Conservation (phyloP, 441 rosid species). For the Eruca vesicaria region DNA sequence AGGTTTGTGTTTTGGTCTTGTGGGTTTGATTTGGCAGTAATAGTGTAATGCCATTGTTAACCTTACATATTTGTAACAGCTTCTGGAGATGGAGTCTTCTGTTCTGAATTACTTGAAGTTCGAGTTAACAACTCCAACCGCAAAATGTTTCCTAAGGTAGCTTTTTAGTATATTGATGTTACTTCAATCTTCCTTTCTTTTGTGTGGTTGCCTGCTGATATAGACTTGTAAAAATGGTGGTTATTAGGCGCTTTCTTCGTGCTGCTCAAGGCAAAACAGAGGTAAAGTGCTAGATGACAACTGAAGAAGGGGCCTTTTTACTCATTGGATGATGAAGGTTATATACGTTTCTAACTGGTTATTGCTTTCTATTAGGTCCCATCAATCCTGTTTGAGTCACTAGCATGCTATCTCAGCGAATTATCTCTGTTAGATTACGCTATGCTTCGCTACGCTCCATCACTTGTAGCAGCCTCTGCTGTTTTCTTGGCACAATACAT, state of each 20-base stretch:
- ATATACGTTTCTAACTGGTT: conserved; percentile 5
- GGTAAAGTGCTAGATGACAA: conserved; percentile 44
- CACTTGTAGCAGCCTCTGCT: conserved; percentile 74
- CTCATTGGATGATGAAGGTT: no score
- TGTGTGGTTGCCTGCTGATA: conserved; percentile 15
- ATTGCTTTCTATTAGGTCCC: conserved; percentile 52
- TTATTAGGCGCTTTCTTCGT: conserved; percentile 74
- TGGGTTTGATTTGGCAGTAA: neutral
- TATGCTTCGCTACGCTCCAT: conserved; percentile 79
- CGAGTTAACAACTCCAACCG: conserved; percentile 90
- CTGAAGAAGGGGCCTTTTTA: neutral
- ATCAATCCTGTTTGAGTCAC: conserved; percentile 73
- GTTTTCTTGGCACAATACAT: conserved; percentile 51
- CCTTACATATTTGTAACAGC: conserved; percentile 40
- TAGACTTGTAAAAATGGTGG: conserved; percentile 25
- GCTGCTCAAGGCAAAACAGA: conserved; percentile 82
- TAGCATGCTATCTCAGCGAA: conserved; percentile 76
- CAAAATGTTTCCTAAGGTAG: conserved; percentile 82
- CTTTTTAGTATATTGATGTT: conserved; percentile 4
- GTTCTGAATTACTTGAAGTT: conserved; percentile 86
- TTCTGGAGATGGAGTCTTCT: conserved; percentile 89
- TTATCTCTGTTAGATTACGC: conserved; percentile 74
- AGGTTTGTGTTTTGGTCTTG: conserved; percentile 45
- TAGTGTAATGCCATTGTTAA: neutral
- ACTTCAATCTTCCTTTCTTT: neutral